Evolutionary conservation across 1,284 basidiomycete species (phyloP), one percentile per base, ranked within the genome.

Genomic region (Erythrobasidium hasegawianum): DNA sequence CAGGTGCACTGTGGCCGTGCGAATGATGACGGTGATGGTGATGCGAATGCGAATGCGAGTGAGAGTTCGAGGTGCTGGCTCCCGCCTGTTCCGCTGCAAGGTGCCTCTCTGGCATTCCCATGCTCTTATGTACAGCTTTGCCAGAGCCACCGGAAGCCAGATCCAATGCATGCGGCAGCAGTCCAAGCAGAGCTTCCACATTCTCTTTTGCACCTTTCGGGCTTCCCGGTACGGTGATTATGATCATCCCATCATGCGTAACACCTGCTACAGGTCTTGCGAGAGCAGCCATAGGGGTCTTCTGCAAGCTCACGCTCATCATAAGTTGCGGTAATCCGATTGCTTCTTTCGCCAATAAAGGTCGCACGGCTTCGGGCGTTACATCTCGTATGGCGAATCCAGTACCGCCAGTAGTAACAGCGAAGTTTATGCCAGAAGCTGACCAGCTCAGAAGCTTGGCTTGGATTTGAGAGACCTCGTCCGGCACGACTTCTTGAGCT

Each of bases 341-440:
- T 1, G 90, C 89, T 52, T 84, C 81, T 3, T 87, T 84, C 67
- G 87, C 84, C 38, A 93, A 82, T 18, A 93, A 78, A 0, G 86
- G 83, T 11, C 80, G 77, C 54, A 93, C 81, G 0, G 89, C 57
- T 57, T 68, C 59, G 16, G 67, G 59, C 26, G 59, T 69, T 9
- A 53, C 60, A 58, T 58, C 45, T 20, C 11, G 47, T 20, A 24
- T 56, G 61, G 89, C 87, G 73, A 92, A 90, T 3, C 90, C 90
- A 0, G 90, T 94, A 1, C 90, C 90, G 10, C 90, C 90, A 0
- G 87, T 88, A 2, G 89, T 89, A 66, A 93, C 79, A 68, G 90
- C 81, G 82, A 84, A 40, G 16, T 58, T 62, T 20, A 55, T 39
- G 27, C 64, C 58, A 29, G 78, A 73, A 2, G 77, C 74, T 43